These are phyloP conservation scores for Stagonosporopsis rhizophila DNA, from an alignment of 2,329 filamentous ascomycete species.

Conservation along the genomic window DNA sequence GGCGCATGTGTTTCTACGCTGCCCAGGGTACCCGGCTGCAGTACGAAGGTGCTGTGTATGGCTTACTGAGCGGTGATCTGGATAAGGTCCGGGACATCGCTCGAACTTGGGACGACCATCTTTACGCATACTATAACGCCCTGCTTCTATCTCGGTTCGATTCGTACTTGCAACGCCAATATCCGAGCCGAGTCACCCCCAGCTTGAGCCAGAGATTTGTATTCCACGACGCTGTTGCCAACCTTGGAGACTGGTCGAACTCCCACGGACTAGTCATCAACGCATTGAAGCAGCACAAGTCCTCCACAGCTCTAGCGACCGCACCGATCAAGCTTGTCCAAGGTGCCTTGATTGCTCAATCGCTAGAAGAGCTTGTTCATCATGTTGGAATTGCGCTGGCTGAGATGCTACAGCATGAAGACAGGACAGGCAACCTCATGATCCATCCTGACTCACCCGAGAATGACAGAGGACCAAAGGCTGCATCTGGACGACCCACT, in stretches of 20 bases:
- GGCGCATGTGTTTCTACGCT: conserved; percentile 77
- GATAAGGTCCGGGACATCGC: conserved; percentile 78
- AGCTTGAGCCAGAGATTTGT: conserved; percentile 66
- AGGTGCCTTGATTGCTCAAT: conserved; percentile 73
- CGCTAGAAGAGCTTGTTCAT: conserved; percentile 54
- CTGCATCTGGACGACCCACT: conserved; percentile 26
- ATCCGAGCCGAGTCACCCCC: conserved; percentile 59
- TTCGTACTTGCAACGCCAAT: conserved; percentile 66
- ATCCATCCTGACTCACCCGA: conserved; percentile 38
- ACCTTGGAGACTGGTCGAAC: conserved; percentile 63
- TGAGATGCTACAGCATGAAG: conserved; percentile 43
- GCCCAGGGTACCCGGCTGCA: conserved; percentile 73
- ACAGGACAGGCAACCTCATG: conserved; percentile 39
- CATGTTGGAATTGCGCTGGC: conserved; percentile 55
- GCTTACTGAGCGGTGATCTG: conserved; percentile 85
- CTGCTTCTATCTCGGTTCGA: conserved; percentile 82
- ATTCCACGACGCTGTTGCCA: conserved; percentile 69
- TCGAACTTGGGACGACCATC: conserved; percentile 81
- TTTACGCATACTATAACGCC: conserved; percentile 90
- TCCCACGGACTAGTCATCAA: conserved; percentile 65
- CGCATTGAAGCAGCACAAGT: conserved; percentile 63
- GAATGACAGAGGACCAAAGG: conserved; percentile 27
- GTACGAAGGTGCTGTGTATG: conserved; percentile 90
- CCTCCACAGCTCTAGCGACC: conserved; percentile 65
- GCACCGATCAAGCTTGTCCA: conserved; percentile 78